phyloP scores from a whole-genome alignment of 2,329 filamentous ascomycete species.

The Ophioceras dolichostomum region DNA sequence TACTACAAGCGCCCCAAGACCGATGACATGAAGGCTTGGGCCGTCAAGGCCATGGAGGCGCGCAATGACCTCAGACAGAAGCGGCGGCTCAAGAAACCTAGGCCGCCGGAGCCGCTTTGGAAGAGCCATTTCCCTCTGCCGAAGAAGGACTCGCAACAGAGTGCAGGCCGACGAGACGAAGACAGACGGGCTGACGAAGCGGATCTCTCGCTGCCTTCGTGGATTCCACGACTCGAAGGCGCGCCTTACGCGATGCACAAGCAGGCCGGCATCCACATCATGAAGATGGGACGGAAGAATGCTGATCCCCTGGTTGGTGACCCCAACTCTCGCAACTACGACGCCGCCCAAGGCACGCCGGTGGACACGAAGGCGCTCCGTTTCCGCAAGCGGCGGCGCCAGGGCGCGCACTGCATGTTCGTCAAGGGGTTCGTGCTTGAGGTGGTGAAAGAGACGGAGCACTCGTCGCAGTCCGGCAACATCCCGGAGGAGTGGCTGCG shows the following conservation, averaged over 20 bases:
- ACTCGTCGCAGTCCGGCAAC: conserved; percentile 9
- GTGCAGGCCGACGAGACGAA: not conserved
- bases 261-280: conserved; percentile 4
- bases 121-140: not conserved
- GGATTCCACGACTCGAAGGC: conserved; percentile 10
- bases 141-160: not conserved
- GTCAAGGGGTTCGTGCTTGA: conserved; percentile 18
- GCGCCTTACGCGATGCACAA: not conserved
- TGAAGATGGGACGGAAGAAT: conserved; percentile 17
- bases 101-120: no score
- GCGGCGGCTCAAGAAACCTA: not conserved
- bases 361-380: conserved; percentile 9
- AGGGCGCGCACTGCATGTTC: conserved; percentile 17
- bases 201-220: conserved; percentile 14
- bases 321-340: conserved; percentile 17
- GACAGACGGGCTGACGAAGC: not conserved
- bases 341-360: conserved; percentile 13
- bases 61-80: not conserved
- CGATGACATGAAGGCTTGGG: not conserved
- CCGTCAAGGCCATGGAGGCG: not conserved
- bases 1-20: not conserved
- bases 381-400: conserved; percentile 12
- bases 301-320: conserved; percentile 21
- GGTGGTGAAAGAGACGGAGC: conserved; percentile 7
- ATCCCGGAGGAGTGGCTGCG: conserved; percentile 12